Percentiles rank a stretch among this genome's conserved stretches.
These are phyloP conservation scores for Boletus bicolor DNA, from an alignment of 768 basidiomycete genomes.

Conservation along the genomic window DNA sequence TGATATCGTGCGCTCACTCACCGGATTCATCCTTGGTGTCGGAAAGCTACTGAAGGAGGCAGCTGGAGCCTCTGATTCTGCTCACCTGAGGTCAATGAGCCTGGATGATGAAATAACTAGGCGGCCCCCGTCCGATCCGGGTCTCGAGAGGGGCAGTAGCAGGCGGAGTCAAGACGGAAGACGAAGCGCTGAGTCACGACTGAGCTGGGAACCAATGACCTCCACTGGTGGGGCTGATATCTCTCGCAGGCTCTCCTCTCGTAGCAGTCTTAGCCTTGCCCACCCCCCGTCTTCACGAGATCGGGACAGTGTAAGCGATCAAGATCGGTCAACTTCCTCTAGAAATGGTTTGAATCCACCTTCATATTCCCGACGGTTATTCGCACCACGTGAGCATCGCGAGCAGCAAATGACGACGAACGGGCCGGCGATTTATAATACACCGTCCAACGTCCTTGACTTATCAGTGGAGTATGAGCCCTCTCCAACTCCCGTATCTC, in stretches of 20 bases:
- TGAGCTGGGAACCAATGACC: slow-evolving; percentile 42
- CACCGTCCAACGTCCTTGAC: slow-evolving; percentile 28
- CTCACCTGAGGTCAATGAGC: slow-evolving; percentile 50
- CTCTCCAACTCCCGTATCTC: slow-evolving; percentile 44
- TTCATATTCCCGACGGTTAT: slow-evolving; percentile 48
- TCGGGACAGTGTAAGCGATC: slow-evolving; percentile 27
- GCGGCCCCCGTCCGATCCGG: slow-evolving; percentile 33
- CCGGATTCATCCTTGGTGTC: slow-evolving; percentile 71
- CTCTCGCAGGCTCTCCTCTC: slow-evolving; percentile 27
- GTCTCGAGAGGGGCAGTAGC: slow-evolving; percentile 37
- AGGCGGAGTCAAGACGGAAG: slow-evolving; percentile 55
- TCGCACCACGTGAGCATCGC: slow-evolving; percentile 55
- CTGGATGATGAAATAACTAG: slow-evolving; percentile 48
- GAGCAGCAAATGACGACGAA: slow-evolving; percentile 34
- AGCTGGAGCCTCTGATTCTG: slow-evolving; percentile 30
- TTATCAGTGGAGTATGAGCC: slow-evolving; percentile 39
- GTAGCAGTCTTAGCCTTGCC: slow-evolving; percentile 17
- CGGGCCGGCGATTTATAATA: slow-evolving; percentile 16
- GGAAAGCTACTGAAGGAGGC: slow-evolving; percentile 67
- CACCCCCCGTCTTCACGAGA: slow-evolving; percentile 28
- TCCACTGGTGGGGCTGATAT: slow-evolving; percentile 22
- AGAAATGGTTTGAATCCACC: slow-evolving; percentile 22
- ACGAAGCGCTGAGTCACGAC: slow-evolving; percentile 47
- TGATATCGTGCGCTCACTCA: slow-evolving; percentile 73
- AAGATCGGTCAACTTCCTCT: slow-evolving; percentile 24